Evolutionary conservation across 2,329 filamentous ascomycete genomes (phyloP), one percentile per base, ranked within the genome.

Genomic region (Ploettnerulaceae sp.): DNA sequence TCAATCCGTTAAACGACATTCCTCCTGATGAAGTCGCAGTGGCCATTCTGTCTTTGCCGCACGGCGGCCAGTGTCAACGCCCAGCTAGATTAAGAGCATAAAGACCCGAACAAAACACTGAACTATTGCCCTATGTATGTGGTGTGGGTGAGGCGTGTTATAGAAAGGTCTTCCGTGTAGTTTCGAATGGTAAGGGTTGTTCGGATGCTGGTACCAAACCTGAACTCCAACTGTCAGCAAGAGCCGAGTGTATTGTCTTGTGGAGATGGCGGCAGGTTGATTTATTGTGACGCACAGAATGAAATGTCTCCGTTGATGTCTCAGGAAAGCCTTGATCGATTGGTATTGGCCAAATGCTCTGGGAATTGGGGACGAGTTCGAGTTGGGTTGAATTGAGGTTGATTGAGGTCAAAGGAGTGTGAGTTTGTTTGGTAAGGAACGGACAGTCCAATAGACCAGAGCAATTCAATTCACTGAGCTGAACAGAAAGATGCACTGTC

Each of bases 21-120:
- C 33, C 47, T 11, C 28, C 35, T 12, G 39, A 20, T 20, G 52
- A 40, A 17, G 46, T 48, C 37, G 48, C 50, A 34, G 49, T 45
- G 25, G 52, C 53, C 56, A 58, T 58, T 22, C n/a, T 54, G 38
- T 32, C 41, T 32, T 43, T 43, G 42, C 46, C 51, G 49, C 49
- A 43, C 42, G 43, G 49, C 49, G 49, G 46, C 49, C 42, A 38
- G 43, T 48, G 28, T 51, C 41, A 32, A 52, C 18, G 21, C 20
- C 45, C 37, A 44, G 17, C 42, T 48, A 47, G 24, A 31, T 43
- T 14, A 18, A 48, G 35, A 35, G 40, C 53, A 54, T 54, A 22
- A 49, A 51, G 32, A 43, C 28, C 40, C 14, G 39, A 43, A 12
- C 21, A 42, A 48, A 32, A 41, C 20, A 26, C 17, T 6, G 28